Percentiles rank a stretch among this genome's conserved stretches.
phyloP scores from a whole-genome alignment of 441 rosid genomes.

The Melastoma candidum region DNA sequence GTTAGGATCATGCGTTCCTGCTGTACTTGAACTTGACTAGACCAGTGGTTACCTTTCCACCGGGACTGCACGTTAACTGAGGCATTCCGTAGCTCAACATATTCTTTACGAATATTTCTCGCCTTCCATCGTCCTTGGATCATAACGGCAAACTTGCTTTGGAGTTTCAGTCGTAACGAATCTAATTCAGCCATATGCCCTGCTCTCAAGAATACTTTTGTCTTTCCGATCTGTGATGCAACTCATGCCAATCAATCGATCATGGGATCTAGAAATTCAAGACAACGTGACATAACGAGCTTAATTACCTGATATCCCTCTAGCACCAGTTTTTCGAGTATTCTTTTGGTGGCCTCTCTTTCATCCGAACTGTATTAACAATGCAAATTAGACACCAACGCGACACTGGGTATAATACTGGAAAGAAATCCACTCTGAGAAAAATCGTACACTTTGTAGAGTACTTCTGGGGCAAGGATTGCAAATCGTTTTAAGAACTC shows the following conservation, averaged over 20 bases:
- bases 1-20: not conserved
- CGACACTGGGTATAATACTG: conserved; percentile 10
- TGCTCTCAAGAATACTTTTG: conserved; percentile 69
- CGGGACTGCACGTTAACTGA: conserved; percentile 61
- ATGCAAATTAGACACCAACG: conserved; percentile 4
- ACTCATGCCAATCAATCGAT: conserved; percentile 4
- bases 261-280: not conserved
- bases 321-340: conserved; percentile 58
- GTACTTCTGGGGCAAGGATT: conserved; percentile 61
- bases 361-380: conserved; percentile 45
- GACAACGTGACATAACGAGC: not conserved
- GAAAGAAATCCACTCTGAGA: not conserved
- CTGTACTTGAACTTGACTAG: conserved; percentile 1
- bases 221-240: conserved; percentile 58
- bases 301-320: conserved; percentile 57
- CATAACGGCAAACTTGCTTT: conserved; percentile 46
- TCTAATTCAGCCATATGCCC: conserved; percentile 85
- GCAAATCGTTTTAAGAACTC: conserved; percentile 61
- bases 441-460: conserved; percentile 41
- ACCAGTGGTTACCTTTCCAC: conserved; percentile 56
- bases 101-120: conserved; percentile 39
- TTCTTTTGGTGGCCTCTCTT: conserved; percentile 62
- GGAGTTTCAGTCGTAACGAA: conserved; percentile 43
- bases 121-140: conserved; percentile 51
- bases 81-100: conserved; percentile 30